phyloP scores from a whole-genome alignment of 495 filamentous ascomycete species.

The Lichina pygmaea region DNA sequence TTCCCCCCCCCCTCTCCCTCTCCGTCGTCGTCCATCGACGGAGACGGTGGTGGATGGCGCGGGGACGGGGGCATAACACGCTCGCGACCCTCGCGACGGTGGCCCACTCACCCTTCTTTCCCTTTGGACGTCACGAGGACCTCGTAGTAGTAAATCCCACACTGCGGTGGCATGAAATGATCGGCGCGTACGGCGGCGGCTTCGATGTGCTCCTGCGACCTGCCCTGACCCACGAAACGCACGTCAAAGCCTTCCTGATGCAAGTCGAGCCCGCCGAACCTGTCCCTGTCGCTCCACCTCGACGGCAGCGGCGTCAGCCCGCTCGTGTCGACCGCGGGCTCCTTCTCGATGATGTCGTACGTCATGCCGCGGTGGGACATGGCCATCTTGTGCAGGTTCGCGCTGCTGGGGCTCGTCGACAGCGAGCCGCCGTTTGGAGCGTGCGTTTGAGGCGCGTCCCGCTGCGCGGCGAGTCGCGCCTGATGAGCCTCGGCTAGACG shows the following conservation, averaged over 20 bases:
- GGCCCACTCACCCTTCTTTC: conserved; percentile 51
- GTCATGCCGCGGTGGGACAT: conserved; percentile 59
- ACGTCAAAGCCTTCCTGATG: conserved; percentile 51
- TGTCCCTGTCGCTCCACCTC: conserved; percentile 60
- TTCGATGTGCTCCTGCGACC: conserved; percentile 43
- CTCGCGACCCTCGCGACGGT: too few species aligned
- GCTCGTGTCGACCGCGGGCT: conserved; percentile 24
- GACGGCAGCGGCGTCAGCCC: conserved; percentile 42
- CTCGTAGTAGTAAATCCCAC: conserved; percentile 93
- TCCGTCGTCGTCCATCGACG: neutral
- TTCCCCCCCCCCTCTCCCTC: too few species aligned
- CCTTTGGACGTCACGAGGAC: conserved; percentile 61
- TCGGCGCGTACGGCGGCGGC: conserved; percentile 67
- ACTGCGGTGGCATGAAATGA: conserved; percentile 70
- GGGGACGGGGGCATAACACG: neutral
- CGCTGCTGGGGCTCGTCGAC: conserved; percentile 34
- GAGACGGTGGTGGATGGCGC: neutral
- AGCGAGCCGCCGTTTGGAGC: conserved; percentile 20
- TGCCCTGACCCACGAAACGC: conserved; percentile 34
- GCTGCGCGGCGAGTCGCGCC: conserved; percentile 26
- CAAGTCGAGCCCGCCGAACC: conserved; percentile 45
- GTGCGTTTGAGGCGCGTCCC: conserved; percentile 16
- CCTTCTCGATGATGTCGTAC: conserved; percentile 66
- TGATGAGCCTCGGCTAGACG: conserved; percentile 42
- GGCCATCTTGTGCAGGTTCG: conserved; percentile 35